phyloP scores from a whole-genome alignment of 208 protist genomes.

The Wallacemonas sp. region DNA sequence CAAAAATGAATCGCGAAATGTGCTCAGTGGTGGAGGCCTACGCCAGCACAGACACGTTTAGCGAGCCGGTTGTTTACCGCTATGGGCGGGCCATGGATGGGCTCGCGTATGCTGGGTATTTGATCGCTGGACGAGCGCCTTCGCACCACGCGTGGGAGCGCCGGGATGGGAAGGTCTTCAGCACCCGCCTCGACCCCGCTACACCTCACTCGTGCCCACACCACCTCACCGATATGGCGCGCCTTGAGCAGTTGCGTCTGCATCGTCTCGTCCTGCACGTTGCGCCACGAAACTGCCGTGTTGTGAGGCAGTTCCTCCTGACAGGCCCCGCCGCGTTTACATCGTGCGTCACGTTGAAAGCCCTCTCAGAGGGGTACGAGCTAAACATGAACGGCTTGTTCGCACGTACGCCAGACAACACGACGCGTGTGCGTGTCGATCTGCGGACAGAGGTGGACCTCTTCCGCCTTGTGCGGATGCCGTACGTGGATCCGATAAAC shows the following conservation, averaged over 20 bases:
- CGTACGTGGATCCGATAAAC: constrained; percentile 59
- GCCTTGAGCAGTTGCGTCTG: constrained; percentile 31
- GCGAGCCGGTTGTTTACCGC: constrained; percentile 20
- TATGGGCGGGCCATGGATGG: constrained; percentile 42
- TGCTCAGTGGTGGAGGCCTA: constrained; percentile 12
- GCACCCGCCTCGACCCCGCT: constrained; percentile 34
- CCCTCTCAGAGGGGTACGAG: constrained; percentile 45
- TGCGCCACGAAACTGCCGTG: constrained; percentile 31
- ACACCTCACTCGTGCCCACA: constrained; percentile 22
- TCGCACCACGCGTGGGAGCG: constrained; percentile 8
- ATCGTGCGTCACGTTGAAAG: constrained; percentile 47
- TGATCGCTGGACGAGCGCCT: constrained; percentile 23
- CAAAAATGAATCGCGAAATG: too few relatives aligned
- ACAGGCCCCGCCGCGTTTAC: constrained; percentile 65
- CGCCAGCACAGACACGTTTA: constrained; percentile 20
- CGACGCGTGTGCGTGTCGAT: constrained; percentile 16
- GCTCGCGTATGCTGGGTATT: constrained; percentile 41
- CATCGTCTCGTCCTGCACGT: constrained; percentile 39
- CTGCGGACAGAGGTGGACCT: constrained; percentile 53
- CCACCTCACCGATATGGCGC: constrained; percentile 3
- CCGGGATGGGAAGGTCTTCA: constrained; percentile 8
- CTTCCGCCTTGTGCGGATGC: constrained; percentile 42
- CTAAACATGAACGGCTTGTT: constrained; percentile 62
- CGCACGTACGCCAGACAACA: not conserved
- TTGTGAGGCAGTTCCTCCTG: constrained; percentile 48